A percentile compares a stretch with the other conserved stretches of the same genome.
phyloP scores from a whole-genome alignment of 2,329 filamentous ascomycete species.

The Ramularia endophylla region DNA sequence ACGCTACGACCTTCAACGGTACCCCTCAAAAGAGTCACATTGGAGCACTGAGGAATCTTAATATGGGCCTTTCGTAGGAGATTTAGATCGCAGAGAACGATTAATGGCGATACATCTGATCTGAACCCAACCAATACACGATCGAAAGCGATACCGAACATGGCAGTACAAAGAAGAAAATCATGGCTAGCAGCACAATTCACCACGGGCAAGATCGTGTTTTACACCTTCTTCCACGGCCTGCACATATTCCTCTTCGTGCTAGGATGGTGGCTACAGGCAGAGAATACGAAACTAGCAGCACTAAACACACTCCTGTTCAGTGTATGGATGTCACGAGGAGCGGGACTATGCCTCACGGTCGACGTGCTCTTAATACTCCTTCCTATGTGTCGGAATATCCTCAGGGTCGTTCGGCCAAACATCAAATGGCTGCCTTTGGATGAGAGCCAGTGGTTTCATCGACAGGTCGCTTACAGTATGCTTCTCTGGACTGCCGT shows the following conservation, averaged over 20 bases:
- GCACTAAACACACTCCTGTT: slow-evolving; percentile 74
- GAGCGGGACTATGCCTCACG: slow-evolving; percentile 78
- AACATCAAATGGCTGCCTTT: slow-evolving; percentile 83
- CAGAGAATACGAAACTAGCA: slow-evolving; percentile 59
- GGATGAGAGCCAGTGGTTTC: slow-evolving; percentile 97
- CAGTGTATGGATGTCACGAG: slow-evolving; percentile 95
- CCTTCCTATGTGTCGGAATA: slow-evolving; percentile 87
- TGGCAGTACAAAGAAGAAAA: slow-evolving; percentile 19
- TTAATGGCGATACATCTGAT: background rate
- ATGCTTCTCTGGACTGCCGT: slow-evolving; percentile 74
- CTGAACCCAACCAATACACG: too few species aligned
- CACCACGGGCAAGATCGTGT: slow-evolving; percentile 30
- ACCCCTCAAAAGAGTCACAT: too few species aligned
- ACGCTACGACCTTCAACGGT: too few species aligned
- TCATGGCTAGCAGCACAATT: slow-evolving; percentile 32
- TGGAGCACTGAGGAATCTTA: too few species aligned
- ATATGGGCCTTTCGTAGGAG: background rate
- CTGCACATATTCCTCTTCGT: slow-evolving; percentile 34
- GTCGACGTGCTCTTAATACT: slow-evolving; percentile 84
- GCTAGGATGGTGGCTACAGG: slow-evolving; percentile 57
- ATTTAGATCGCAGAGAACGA: background rate
- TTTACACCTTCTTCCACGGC: slow-evolving; percentile 34
- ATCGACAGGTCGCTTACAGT: slow-evolving; percentile 87
- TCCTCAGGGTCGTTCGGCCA: slow-evolving; percentile 77
- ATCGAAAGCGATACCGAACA: too few species aligned